These are phyloP conservation scores for Geotrichum siamense DNA, from an alignment of 1,139 yeast species.

Conservation along the genomic window DNA sequence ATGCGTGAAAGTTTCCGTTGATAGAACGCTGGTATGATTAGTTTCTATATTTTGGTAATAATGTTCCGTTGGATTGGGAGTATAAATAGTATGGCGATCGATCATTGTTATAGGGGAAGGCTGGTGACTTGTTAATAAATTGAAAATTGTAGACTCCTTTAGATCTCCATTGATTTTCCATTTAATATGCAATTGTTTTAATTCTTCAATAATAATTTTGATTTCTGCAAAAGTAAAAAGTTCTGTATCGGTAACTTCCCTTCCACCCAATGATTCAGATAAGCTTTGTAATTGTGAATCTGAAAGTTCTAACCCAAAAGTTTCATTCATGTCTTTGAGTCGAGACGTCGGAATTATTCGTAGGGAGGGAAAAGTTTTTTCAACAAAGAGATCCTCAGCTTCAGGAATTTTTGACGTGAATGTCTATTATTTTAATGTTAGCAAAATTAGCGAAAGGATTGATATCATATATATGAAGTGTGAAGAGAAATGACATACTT, in stretches of 20 bases:
- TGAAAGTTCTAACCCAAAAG: conserved; percentile 86
- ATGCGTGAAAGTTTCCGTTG: conserved; percentile 97
- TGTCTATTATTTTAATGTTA: no score
- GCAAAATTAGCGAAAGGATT: no score
- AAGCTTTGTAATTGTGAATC: conserved; percentile 86
- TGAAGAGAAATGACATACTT: conserved; percentile 39
- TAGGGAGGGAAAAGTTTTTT: no score
- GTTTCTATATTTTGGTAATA: conserved; percentile 72
- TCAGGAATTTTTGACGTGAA: no score
- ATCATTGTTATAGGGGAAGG: not conserved
- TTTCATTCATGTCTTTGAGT: no score
- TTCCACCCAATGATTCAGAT: conserved; percentile 62
- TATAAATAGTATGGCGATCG: conserved; percentile 41
- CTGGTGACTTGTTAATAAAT: conserved; percentile 86
- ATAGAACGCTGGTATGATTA: conserved; percentile 77
- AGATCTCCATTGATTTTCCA: conserved; percentile 88
- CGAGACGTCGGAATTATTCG: no score
- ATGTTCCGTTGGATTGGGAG: conserved; percentile 68
- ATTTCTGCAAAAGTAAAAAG: conserved; percentile 98
- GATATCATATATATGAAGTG: no score
- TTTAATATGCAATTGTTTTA: conserved; percentile 95
- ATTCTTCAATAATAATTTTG: conserved; percentile 98
- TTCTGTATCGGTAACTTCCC: conserved; percentile 97
- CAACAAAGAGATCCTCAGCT: no score
- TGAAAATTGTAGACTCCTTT: conserved; percentile 70